Percentiles rank a stretch among this genome's conserved stretches.
phyloP scores from a whole-genome alignment of 2,329 filamentous ascomycete species.

The Xylaria sp. region DNA sequence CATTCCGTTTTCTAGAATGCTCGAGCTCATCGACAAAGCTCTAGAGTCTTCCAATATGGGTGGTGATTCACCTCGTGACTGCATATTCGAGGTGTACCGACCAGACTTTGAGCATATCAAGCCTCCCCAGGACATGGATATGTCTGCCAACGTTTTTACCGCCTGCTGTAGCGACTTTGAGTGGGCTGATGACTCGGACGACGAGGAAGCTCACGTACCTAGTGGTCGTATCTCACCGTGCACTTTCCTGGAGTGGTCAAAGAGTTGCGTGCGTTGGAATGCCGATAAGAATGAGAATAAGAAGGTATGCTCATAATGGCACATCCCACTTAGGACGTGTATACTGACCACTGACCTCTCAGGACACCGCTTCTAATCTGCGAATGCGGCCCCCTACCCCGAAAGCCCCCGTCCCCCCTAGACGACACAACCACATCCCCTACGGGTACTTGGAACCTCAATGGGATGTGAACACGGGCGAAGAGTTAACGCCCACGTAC shows the following conservation, averaged over 20 bases:
- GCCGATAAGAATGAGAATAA: conserved; percentile 30
- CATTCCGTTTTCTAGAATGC: conserved; percentile 35
- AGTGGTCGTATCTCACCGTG: conserved; percentile 53
- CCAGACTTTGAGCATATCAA: conserved; percentile 40
- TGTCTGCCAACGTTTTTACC: conserved; percentile 27
- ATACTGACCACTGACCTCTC: background rate
- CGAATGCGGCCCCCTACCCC: conserved; percentile 41
- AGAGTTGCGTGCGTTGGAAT: conserved; percentile 50
- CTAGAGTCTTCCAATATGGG: conserved; percentile 32
- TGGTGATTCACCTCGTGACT: conserved; percentile 39
- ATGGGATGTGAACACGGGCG: conserved; percentile 43
- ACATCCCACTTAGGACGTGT: background rate
- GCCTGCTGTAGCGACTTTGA: conserved; percentile 30
- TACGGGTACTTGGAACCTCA: conserved; percentile 33
- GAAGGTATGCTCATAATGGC: conserved; percentile 48
- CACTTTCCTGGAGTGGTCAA: conserved; percentile 53
- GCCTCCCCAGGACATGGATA: conserved; percentile 37
- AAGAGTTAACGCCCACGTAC: conserved; percentile 42
- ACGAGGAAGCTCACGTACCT: conserved; percentile 52
- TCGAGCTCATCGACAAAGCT: conserved; percentile 37
- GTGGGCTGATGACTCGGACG: conserved; percentile 37
- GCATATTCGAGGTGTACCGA: conserved; percentile 41
- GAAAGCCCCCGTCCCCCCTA: conserved; percentile 8
- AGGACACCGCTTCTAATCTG: conserved; percentile 18
- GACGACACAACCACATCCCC: background rate